A percentile compares a stretch with the other conserved stretches of the same genome.
Conservation (phyloP, 371 early-diverging fungal species). For the Lichtheimia hyalospora region DNA sequence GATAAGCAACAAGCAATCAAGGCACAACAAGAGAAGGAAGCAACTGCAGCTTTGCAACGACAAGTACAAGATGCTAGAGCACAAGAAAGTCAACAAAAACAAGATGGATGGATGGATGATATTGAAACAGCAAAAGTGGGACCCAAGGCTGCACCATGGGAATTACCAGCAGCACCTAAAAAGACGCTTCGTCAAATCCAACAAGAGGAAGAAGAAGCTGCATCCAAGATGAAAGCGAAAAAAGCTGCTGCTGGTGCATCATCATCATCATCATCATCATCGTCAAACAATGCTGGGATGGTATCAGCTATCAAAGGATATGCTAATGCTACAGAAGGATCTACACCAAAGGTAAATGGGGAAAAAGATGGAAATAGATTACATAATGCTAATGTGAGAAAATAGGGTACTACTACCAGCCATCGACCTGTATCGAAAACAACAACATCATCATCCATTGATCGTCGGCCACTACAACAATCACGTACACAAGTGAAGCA, state of each 20-base stretch:
- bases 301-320: conserved; percentile 35
- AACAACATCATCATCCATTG: conserved; percentile 11
- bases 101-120: background rate
- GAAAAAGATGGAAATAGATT: background rate
- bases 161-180: conserved; percentile 54
- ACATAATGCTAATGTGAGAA: conserved; percentile 6
- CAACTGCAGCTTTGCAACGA: background rate
- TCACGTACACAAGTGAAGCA: conserved; percentile 11
- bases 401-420: conserved; percentile 49
- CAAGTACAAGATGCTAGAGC: conserved; percentile 16
- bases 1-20: conserved; percentile 38
- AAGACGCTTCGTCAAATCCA: conserved; percentile 78
- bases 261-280: background rate
- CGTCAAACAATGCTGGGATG: background rate
- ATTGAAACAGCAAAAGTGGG: conserved; percentile 13
- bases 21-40: conserved; percentile 7
- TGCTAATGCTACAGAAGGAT: conserved; percentile 42
- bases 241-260: conserved; percentile 14
- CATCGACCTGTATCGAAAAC: conserved; percentile 30
- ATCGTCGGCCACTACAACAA: conserved; percentile 14
- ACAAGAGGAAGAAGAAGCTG: conserved; percentile 69
- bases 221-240: conserved; percentile 13
- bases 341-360: conserved; percentile 20
- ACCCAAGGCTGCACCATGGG: conserved; percentile 53
- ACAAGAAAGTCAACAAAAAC: conserved; percentile 21